A percentile compares a stretch with the other conserved stretches of the same genome.
Evolutionary conservation across 2,329 filamentous ascomycete species (phyloP).

Genomic region (Berkeleyomyces basicola): DNA sequence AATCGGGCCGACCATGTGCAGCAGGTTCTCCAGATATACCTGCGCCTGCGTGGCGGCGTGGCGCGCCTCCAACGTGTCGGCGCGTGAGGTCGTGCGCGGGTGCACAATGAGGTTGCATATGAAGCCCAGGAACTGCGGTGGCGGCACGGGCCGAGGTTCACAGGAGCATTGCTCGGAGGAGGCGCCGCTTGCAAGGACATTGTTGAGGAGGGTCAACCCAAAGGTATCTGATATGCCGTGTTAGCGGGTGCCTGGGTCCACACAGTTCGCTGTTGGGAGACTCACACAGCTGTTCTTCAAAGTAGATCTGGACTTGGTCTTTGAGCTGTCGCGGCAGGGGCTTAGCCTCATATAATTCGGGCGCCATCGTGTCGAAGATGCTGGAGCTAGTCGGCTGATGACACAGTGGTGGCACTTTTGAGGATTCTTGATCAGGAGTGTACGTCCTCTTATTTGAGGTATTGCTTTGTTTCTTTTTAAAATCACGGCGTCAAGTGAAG

Average conservation of each 20-base stretch:
- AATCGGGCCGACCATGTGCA: constrained; percentile 49
- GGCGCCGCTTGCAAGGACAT: constrained; percentile 40
- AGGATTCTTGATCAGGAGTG: no score
- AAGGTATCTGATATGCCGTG: constrained; percentile 27
- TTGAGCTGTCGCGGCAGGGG: constrained; percentile 9
- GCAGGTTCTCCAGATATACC: constrained; percentile 51
- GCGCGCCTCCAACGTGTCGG: constrained; percentile 40
- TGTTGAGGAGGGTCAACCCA: constrained; percentile 47
- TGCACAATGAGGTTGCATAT: constrained; percentile 72
- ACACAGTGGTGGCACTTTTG: not conserved
- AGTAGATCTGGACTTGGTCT: constrained; percentile 12
- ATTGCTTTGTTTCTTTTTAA: no score
- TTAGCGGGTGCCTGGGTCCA: not conserved
- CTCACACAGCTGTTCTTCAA: constrained; percentile 18
- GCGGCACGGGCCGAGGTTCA: constrained; percentile 36
- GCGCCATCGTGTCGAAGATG: not conserved
- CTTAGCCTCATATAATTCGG: not conserved
- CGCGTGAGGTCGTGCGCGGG: constrained; percentile 59
- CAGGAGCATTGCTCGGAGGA: constrained; percentile 17
- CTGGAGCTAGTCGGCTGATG: no score
- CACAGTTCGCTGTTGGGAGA: not conserved
- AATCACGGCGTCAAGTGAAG: no score
- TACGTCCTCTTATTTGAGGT: not conserved
- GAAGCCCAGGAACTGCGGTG: constrained; percentile 56
- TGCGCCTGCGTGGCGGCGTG: constrained; percentile 51